Percentiles rank a stretch among this genome's conserved stretches.
Conservation (phyloP, 2,329 filamentous ascomycete species). For the Scortechinia acanthostroma region DNA sequence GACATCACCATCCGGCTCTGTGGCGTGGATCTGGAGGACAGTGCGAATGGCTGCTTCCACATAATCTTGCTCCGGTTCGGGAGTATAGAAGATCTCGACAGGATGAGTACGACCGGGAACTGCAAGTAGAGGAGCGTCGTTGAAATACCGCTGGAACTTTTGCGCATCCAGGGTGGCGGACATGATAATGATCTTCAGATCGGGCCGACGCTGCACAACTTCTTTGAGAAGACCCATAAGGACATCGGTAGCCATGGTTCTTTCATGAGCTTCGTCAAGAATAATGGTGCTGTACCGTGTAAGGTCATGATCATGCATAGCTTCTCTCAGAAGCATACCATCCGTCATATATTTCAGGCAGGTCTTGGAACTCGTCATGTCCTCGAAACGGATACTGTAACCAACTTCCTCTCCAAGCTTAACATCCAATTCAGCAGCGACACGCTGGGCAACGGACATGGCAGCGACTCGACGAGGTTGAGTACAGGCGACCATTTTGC, state of each 20-base stretch:
- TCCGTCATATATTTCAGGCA: conserved; percentile 99
- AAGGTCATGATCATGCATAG: conserved; percentile 90
- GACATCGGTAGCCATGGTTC: conserved; percentile 93
- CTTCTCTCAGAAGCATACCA: conserved; percentile 93
- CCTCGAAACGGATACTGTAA: conserved; percentile 98
- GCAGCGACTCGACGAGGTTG: conserved; percentile 95
- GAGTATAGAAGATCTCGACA: conserved; percentile 97
- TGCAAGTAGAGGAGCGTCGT: conserved; percentile 83
- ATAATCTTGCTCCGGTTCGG: conserved; percentile 91
- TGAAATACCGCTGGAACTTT: conserved; percentile 97
- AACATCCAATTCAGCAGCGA: conserved; percentile 93
- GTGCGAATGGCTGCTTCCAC: conserved; percentile 91
- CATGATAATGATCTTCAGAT: conserved; percentile 98
- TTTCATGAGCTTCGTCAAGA: conserved; percentile 95
- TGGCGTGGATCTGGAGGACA: conserved; percentile 91
- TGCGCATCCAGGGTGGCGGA: conserved; percentile 94
- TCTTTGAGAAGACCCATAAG: conserved; percentile 95
- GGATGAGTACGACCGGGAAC: conserved; percentile 93
- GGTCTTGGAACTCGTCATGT: conserved; percentile 81
- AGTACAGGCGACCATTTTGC: conserved; percentile 92
- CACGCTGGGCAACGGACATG: conserved; percentile 97
- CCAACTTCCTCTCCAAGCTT: conserved; percentile 88
- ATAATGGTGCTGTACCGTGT: conserved; percentile 94
- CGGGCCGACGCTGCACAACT: conserved; percentile 71
- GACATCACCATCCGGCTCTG: conserved; percentile 86